A percentile compares a stretch with the other conserved stretches of the same genome.
Conservation (phyloP, 805 yeast species). For the Barnettozyma vustinii region DNA sequence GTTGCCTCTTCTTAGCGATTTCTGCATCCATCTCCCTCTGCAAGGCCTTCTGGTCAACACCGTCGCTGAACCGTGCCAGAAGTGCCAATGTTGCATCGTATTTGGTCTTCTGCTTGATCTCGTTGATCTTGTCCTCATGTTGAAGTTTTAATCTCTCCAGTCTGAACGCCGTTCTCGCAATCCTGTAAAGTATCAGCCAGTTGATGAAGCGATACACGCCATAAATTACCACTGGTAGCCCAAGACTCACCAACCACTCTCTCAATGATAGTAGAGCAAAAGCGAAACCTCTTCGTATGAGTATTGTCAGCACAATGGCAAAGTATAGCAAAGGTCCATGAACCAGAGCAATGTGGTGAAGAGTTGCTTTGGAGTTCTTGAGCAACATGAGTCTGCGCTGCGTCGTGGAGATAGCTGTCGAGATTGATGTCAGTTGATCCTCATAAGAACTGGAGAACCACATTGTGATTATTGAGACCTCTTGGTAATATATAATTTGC, state of each 20-base stretch:
- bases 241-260: constrained; percentile 1
- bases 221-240: constrained; percentile 5
- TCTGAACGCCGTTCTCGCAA: constrained; percentile 5
- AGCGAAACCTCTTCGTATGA: neutral
- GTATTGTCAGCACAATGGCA: neutral
- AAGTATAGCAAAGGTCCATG: constrained; percentile 14
- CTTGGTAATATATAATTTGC: neutral
- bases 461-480: neutral
- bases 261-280: neutral
- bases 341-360: constrained; percentile 5
- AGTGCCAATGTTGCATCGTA: constrained; percentile 73
- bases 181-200: constrained; percentile 6
- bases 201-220: neutral
- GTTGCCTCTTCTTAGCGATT: constrained; percentile 33
- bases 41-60: constrained; percentile 37
- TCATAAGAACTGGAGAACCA: constrained; percentile 24
- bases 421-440: constrained; percentile 33
- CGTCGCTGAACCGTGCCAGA: constrained; percentile 54
- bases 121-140: constrained; percentile 55
- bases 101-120: constrained; percentile 65
- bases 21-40: constrained; percentile 36
- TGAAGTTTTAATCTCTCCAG: constrained; percentile 34
- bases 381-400: constrained; percentile 23
- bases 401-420: constrained; percentile 30
- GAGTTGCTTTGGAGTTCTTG: constrained; percentile 4